These are phyloP conservation scores for Hypoxylon trugodes DNA, from an alignment of 495 filamentous ascomycete species.

Conservation along the genomic window DNA sequence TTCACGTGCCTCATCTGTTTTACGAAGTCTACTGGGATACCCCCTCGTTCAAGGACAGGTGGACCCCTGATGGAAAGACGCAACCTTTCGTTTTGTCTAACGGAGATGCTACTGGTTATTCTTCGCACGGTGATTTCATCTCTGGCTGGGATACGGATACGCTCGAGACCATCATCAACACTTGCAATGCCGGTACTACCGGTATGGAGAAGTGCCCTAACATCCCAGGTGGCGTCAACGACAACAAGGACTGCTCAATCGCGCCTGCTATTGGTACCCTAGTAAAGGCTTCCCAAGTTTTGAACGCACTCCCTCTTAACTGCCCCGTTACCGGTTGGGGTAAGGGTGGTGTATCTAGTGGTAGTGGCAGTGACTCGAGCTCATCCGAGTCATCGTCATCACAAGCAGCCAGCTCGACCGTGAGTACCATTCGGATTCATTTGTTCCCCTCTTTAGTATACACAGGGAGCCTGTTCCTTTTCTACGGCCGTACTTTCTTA, in stretches of 20 bases:
- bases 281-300: conserved; percentile 37
- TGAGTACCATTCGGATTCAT: conserved; percentile 23
- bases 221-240: conserved; percentile 53
- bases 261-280: conserved; percentile 49
- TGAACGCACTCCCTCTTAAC: conserved; percentile 66
- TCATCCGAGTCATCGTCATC: conserved; percentile 5
- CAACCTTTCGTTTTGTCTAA: conserved; percentile 72
- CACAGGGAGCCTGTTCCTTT: conserved; percentile 9
- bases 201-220: conserved; percentile 65
- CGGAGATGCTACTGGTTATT: conserved; percentile 65
- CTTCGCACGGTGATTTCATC: conserved; percentile 75
- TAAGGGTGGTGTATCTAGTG: conserved; percentile 42
- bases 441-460: conserved; percentile 9
- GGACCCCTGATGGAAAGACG: conserved; percentile 62
- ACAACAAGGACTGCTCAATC: conserved; percentile 57
- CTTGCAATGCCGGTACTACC: conserved; percentile 62
- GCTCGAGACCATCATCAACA: conserved; percentile 68
- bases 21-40: conserved; percentile 74
- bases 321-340: conserved; percentile 58
- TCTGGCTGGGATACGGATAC: conserved; percentile 72
- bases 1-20: conserved; percentile 68
- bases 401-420: conserved; percentile 11
- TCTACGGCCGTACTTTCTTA: not conserved
- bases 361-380: conserved; percentile 28
- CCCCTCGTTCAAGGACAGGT: conserved; percentile 61